Conservation (phyloP, 140 eudicot genomes). For the Bidens hawaiensis region DNA sequence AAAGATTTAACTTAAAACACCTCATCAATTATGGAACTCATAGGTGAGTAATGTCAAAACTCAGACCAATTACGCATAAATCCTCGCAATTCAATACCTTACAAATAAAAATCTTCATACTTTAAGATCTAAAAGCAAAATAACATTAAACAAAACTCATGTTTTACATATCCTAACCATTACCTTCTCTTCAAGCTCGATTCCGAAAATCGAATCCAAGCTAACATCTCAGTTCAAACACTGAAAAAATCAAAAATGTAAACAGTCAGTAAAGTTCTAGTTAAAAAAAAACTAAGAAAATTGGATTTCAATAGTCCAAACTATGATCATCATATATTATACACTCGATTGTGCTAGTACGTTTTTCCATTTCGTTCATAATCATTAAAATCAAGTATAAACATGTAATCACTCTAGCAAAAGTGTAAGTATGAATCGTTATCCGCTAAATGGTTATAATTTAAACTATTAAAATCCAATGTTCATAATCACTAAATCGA, state of each 20-base stretch:
- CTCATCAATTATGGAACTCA: conserved; percentile 5
- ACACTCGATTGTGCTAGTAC: no score
- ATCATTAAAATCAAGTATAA: no score
- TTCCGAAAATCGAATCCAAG: background rate
- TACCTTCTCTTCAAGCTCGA: conserved; percentile 14
- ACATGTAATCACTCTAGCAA: no score
- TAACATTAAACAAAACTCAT: conserved; percentile 20
- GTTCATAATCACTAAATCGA: no score
- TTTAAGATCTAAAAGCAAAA: conserved; percentile 15
- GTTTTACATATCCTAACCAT: conserved; percentile 23
- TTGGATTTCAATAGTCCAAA: no score
- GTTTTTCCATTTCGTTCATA: no score
- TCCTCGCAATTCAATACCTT: conserved; percentile 17
- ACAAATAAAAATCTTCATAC: conserved; percentile 16
- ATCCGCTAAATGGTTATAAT: no score
- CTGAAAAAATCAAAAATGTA: conserved; percentile 14
- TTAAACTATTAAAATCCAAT: no score
- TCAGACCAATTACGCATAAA: conserved; percentile 19
- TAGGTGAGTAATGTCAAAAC: background rate
- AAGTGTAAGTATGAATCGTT: no score
- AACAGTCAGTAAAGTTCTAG: background rate
- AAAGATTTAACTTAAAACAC: conserved; percentile 3
- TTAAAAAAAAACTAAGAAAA: no score
- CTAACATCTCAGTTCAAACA: conserved; percentile 8
- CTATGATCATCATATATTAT: no score